Base-by-base conservation (phyloP, 2,329 filamentous ascomycete species). In the Calonectria honghensis region DNA sequence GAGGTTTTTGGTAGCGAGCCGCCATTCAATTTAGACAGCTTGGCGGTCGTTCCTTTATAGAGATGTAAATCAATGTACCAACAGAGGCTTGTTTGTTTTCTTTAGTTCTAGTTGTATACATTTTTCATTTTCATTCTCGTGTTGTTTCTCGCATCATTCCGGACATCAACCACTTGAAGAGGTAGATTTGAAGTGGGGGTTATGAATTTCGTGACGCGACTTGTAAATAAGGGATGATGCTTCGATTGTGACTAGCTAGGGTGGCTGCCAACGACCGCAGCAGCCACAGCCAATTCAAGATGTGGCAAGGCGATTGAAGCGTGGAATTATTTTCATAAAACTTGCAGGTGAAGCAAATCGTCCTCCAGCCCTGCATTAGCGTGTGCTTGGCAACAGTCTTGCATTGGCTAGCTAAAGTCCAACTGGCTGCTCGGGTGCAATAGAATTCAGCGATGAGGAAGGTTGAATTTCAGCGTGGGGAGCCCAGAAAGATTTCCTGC, bases 1-100 rank as follows among this genome's bases (percentile, higher is more conserved):
- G 39, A 65, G 39, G 39, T 50, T 50, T n/a, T 48, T 27, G 41
- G 61, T 5, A 50, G 41, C 16, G 27, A 65, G 10, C 61, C 61
- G 20, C 61, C 61, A 3, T 50, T 65, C 29, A 65, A 65, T 20
- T 39, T 65, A 6, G 61, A 65, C 5, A 65, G 61, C 27, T 50
- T 31, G 9, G 35, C 37, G 7, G 57, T 63, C 6, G 57, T 63
- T 6, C 57, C 57, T 6, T 20, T 41, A 3, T 9, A 61, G 20
- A 5, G n/a, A 6, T 1, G n/a, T 27, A 18, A 1, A 24, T 24
- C 2, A 10, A 37, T 24, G 54, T 3, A 39, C 9, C 13, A 20
- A 24, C 4, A n/a, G 45, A 7, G n/a, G 6, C 10, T 48, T 24
- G 20, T 10, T 24, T 24, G 20, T 24, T n/a, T 13, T 48, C 10